phyloP scores from a whole-genome alignment of 108 stramenopile species.

The Schizochytrium sp. region DNA sequence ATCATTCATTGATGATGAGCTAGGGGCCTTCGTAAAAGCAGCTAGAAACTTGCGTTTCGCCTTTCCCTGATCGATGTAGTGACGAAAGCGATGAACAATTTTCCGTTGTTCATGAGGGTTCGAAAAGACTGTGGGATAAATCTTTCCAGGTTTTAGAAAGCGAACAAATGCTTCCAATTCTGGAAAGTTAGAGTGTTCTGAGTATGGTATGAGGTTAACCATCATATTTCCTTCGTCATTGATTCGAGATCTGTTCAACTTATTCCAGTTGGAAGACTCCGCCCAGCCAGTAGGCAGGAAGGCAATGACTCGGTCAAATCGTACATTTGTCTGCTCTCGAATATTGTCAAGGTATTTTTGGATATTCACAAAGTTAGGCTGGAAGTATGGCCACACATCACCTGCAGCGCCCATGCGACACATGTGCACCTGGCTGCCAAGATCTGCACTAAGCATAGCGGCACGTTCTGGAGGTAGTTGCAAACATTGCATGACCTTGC shows the following conservation, averaged over 20 bases:
- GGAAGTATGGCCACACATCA: constrained; percentile 79
- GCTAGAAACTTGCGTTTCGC: constrained; percentile 77
- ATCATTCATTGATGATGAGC: too few species aligned
- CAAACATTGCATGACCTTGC: constrained; percentile 74
- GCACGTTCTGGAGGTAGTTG: constrained; percentile 61
- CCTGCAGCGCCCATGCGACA: constrained; percentile 78
- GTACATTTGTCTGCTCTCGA: constrained; percentile 39
- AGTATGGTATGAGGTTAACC: constrained; percentile 71
- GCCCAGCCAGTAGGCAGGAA: constrained; percentile 84
- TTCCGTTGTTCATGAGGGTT: constrained; percentile 71
- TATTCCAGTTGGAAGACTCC: constrained; percentile 78
- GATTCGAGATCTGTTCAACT: constrained; percentile 71
- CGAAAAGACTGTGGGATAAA: constrained; percentile 70
- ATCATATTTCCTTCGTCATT: constrained; percentile 48
- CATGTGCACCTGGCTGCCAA: constrained; percentile 74
- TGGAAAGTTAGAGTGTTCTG: constrained; percentile 50
- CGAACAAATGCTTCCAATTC: constrained; percentile 61
- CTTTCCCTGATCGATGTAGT: constrained; percentile 72
- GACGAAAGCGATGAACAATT: constrained; percentile 72
- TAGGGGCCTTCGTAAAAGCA: not conserved
- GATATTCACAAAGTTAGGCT: constrained; percentile 73
- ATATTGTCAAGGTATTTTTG: constrained; percentile 71
- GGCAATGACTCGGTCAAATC: constrained; percentile 75
- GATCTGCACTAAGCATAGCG: constrained; percentile 73
- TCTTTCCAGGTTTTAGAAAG: constrained; percentile 58